A percentile compares a stretch with the other conserved stretches of the same genome.
Conservation (phyloP, 306 rosid species). For the Clitoria ternatea region DNA sequence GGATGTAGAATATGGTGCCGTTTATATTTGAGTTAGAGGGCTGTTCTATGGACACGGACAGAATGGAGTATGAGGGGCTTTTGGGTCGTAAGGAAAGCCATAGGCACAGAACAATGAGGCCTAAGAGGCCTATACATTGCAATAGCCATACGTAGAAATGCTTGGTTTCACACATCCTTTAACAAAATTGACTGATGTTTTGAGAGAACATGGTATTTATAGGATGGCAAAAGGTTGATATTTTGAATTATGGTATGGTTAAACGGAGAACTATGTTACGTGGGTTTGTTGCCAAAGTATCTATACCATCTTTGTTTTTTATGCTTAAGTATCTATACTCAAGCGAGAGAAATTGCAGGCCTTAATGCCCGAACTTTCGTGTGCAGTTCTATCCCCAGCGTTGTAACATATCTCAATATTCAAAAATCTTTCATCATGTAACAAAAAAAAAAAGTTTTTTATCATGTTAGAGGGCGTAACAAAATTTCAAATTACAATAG, state of each 20-base stretch:
- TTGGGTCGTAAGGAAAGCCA: constrained; percentile 44
- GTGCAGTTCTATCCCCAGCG: not conserved
- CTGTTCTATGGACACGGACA: constrained; percentile 27
- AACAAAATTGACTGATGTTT: not conserved
- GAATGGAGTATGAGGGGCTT: constrained; percentile 30
- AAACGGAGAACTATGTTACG: no score
- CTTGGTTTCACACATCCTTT: constrained; percentile 24
- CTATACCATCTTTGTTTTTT: no score
- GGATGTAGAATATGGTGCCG: constrained; percentile 22
- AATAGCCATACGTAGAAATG: constrained; percentile 22
- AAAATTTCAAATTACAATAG: no score
- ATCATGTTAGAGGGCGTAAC: not conserved
- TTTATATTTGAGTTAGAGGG: constrained; percentile 17
- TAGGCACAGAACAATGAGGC: constrained; percentile 31
- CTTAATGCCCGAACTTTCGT: not conserved
- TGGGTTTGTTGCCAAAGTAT: constrained; percentile 8
- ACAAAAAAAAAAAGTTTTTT: not conserved
- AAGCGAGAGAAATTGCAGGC: not conserved
- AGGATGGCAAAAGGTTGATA: not conserved
- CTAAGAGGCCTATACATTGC: constrained; percentile 27
- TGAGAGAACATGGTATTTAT: not conserved
- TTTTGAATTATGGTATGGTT: no score
- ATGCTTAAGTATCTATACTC: constrained; percentile 11
- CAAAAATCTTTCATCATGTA: no score
- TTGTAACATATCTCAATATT: not conserved